Percentiles rank a stretch among this genome's conserved stretches.
Conservation (phyloP, 441 rosid genomes). For the Gossypium schwendimanii region DNA sequence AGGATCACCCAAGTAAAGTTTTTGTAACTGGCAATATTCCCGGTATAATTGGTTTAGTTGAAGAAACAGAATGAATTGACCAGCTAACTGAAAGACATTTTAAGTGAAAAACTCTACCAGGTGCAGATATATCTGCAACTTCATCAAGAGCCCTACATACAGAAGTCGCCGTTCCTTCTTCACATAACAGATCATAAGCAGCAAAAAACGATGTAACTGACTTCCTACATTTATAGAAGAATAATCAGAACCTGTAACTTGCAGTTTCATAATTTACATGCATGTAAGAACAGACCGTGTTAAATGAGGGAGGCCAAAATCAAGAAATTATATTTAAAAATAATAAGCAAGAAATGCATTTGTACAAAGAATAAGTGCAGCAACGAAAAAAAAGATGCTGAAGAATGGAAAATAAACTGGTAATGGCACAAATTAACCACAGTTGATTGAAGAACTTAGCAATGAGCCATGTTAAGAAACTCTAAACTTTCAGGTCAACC, state of each 20-base stretch:
- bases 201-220: slow-evolving; percentile 75
- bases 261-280: not conserved
- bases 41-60: not conserved
- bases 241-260: slow-evolving; percentile 16
- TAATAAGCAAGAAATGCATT: not conserved
- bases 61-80: not conserved
- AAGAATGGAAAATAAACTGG: not conserved
- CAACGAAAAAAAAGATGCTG: not conserved
- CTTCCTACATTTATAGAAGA: slow-evolving; percentile 55
- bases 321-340: not conserved
- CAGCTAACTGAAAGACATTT: slow-evolving; percentile 11
- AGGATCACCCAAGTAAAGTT: not conserved
- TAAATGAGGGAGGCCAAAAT: not conserved
- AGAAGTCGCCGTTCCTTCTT: slow-evolving; percentile 87
- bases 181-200: slow-evolving; percentile 78
- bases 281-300: not conserved
- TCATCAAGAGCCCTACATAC: slow-evolving; percentile 87
- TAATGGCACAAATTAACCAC: not conserved
- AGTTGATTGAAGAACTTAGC: not conserved
- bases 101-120: slow-evolving; percentile 42
- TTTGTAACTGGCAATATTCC: not conserved
- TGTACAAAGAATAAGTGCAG: not conserved
- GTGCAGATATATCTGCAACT: slow-evolving; percentile 80
- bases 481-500: slow-evolving; percentile 7
- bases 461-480: not conserved